Conservation (phyloP, 352 stramenopile species). For the Phytopythium delawarense region DNA sequence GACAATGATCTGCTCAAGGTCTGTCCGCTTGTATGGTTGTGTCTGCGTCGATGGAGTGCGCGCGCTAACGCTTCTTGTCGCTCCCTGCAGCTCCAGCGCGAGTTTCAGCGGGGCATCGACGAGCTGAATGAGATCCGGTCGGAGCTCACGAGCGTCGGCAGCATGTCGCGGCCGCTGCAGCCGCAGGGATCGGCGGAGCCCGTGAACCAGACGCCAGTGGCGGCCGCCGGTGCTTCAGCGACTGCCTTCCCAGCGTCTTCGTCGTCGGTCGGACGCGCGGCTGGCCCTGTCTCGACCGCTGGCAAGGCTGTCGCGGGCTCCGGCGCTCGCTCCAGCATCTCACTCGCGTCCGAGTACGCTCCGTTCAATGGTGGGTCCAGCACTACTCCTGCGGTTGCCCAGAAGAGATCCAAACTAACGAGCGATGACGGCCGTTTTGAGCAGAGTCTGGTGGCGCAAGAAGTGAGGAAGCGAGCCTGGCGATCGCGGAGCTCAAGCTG, state of each 20-base stretch:
- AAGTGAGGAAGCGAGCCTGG: conserved; percentile 48
- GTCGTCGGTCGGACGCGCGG: no score
- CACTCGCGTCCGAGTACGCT: conserved; percentile 31
- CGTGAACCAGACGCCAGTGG: conserved; percentile 8
- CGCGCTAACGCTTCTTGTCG: not conserved
- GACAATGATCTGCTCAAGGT: conserved; percentile 79
- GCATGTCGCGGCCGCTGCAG: conserved; percentile 49
- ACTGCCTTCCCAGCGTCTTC: not conserved
- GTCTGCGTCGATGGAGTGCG: not conserved
- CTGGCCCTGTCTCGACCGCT: not conserved
- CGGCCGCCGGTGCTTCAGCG: not conserved
- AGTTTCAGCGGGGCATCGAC: conserved; percentile 73
- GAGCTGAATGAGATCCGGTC: conserved; percentile 79
- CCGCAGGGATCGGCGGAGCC: conserved; percentile 18
- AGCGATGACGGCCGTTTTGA: not conserved
- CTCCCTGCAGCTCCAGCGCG: conserved; percentile 45
- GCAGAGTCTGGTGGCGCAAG: conserved; percentile 8
- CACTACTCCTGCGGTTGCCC: not conserved
- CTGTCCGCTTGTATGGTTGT: not conserved
- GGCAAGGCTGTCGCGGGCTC: not conserved
- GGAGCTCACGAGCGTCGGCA: conserved; percentile 69
- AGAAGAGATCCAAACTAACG: not conserved
- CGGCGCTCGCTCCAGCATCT: conserved; percentile 28
- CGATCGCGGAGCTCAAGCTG: conserved; percentile 63
- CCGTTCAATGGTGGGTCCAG: conserved; percentile 10